Conservation (phyloP, 768 basidiomycete species). For the Antrodiella citrinella region DNA sequence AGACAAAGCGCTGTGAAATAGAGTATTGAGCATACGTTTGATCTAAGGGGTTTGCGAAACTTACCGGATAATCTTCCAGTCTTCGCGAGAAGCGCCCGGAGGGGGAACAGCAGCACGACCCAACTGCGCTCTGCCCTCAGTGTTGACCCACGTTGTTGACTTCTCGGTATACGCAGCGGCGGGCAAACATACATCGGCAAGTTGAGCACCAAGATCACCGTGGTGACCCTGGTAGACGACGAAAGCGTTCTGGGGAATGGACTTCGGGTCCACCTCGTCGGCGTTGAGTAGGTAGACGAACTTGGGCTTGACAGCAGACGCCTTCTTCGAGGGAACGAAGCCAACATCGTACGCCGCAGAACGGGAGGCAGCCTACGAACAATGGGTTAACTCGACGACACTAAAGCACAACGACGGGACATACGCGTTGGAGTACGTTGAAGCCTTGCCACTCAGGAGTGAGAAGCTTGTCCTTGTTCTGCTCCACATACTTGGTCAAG, state of each 20-base stretch:
- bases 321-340: conserved; percentile 79
- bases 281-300: conserved; percentile 96
- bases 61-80: conserved; percentile 94
- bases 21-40: neutral
- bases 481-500: conserved; percentile 72
- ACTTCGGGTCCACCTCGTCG: conserved; percentile 83
- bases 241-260: conserved; percentile 87
- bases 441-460: conserved; percentile 96
- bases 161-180: conserved; percentile 93
- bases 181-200: conserved; percentile 95
- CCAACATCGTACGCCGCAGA: conserved; percentile 93
- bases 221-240: conserved; percentile 99
- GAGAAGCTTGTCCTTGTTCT: conserved; percentile 65
- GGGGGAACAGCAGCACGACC: conserved; percentile 88
- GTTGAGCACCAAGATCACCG: conserved; percentile 91
- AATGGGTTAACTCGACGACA: neutral
- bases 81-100: conserved; percentile 92
- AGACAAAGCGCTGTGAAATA: conserved; percentile 62
- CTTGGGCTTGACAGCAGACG: conserved; percentile 73
- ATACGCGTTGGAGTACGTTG: conserved; percentile 83
- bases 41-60: too few species aligned
- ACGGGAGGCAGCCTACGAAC: conserved; percentile 72
- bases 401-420: too few species aligned
- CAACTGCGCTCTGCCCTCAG: conserved; percentile 88
- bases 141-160: conserved; percentile 90